Percentiles rank a stretch among this genome's conserved stretches.
phyloP scores from a whole-genome alignment of 1,284 basidiomycete genomes.

The Waitea zeae region DNA sequence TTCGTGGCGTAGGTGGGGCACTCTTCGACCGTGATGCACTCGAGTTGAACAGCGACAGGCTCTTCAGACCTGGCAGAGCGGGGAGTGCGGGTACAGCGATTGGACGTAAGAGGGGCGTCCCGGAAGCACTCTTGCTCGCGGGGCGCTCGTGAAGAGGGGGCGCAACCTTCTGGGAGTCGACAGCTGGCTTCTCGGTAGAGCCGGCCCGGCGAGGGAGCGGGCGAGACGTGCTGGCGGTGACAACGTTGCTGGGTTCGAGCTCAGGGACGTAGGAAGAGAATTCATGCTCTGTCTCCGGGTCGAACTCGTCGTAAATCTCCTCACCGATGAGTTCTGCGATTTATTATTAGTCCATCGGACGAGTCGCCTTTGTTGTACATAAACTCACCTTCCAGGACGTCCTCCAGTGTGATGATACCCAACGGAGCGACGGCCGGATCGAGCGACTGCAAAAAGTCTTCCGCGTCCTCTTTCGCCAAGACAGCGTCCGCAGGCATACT shows the following conservation, averaged over 20 bases:
- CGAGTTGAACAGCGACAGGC: slow-evolving; percentile 19
- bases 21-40: slow-evolving; percentile 38
- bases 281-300: slow-evolving; percentile 47
- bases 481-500: slow-evolving; percentile 75
- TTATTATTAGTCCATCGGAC: slow-evolving; percentile 4
- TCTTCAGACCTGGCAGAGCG: slow-evolving; percentile 9
- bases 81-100: slow-evolving; percentile 6
- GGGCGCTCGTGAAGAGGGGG: slow-evolving; percentile 12
- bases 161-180: slow-evolving; percentile 13
- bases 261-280: slow-evolving; percentile 43
- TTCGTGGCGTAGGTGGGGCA: slow-evolving; percentile 32
- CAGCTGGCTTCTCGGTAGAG: slow-evolving; percentile 9
- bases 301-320: slow-evolving; percentile 83
- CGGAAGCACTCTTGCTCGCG: neutral
- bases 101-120: slow-evolving; percentile 4
- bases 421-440: slow-evolving; percentile 65
- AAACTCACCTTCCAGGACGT: slow-evolving; percentile 69
- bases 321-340: slow-evolving; percentile 68
- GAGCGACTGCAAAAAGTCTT: slow-evolving; percentile 61
- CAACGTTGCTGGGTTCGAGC: too few species aligned
- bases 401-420: slow-evolving; percentile 87
- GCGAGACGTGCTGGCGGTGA: too few species aligned
- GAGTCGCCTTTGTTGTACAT: too few species aligned
- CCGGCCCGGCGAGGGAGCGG: slow-evolving; percentile 12
- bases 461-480: slow-evolving; percentile 48